Percentiles rank a stretch among this genome's conserved stretches.
phyloP scores from a whole-genome alignment of 2,329 filamentous ascomycete genomes.

The Colletotrichum godetiae region DNA sequence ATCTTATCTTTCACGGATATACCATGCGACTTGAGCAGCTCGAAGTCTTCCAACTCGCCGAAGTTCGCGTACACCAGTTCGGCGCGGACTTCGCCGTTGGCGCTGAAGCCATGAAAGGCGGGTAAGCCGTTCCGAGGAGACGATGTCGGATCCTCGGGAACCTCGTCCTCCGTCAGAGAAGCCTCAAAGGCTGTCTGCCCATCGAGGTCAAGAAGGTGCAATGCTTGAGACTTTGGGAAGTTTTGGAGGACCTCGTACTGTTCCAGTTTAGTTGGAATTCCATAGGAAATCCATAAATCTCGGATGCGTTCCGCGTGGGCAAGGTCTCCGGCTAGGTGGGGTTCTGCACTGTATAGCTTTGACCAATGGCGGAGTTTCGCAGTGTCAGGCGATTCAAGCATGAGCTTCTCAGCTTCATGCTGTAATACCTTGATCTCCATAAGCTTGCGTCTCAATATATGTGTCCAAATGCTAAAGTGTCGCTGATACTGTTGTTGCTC shows the following conservation, averaged over 20 bases:
- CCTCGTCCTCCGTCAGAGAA: no score
- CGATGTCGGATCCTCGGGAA: no score
- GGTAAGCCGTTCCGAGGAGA: constrained; percentile 70
- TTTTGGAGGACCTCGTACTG: no score
- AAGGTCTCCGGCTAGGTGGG: constrained; percentile 40
- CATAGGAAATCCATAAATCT: constrained; percentile 58
- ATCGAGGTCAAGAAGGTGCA: no score
- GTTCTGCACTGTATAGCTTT: constrained; percentile 37
- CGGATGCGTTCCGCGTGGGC: constrained; percentile 38
- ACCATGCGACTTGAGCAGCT: constrained; percentile 57
- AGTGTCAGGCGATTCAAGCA: neutral
- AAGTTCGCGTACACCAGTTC: constrained; percentile 78
- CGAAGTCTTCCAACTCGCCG: constrained; percentile 72
- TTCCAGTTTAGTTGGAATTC: no score
- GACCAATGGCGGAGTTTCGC: constrained; percentile 38
- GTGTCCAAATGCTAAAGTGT: neutral
- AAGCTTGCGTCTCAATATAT: neutral
- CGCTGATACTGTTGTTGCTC: neutral
- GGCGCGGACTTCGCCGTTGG: constrained; percentile 76
- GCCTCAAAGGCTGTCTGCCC: no score
- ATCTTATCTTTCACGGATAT: constrained; percentile 76
- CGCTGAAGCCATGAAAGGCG: constrained; percentile 81
- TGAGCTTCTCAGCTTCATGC: neutral
- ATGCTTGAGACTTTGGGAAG: no score
- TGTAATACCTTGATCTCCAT: neutral